Evolutionary conservation across 2,329 filamentous ascomycete species (phyloP), one percentile per base, ranked within the genome.

Genomic region (Helotiales sp.): DNA sequence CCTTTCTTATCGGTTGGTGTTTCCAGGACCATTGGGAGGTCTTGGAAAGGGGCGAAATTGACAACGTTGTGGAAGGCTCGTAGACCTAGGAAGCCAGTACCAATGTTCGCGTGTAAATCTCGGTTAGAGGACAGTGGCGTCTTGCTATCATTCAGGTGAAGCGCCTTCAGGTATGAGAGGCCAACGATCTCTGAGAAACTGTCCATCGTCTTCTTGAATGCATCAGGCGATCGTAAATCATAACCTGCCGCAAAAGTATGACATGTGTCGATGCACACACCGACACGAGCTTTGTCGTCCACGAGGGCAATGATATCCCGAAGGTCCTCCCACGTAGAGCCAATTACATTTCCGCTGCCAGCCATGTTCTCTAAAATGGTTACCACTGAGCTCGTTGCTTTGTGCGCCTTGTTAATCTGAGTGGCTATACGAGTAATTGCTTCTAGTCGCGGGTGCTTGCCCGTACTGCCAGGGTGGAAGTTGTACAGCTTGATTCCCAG

Each of bases 361-460:
- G 95, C 96, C 94, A 98, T 98, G 69, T 97, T 98, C 80, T 99
- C 96, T 3, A 99, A 82, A 0, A 98, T 86, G 0, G 94, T 96
- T 40, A 95, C 84, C 1, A 97, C 95, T 0, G 84, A 85, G 47
- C 83, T 85, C 0, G 92, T 97, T 65, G 90, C 92, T 63, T 85
- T 83, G 75, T 98, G 93, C 0, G 94, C 91, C 66, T 86, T 86
- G 77, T 97, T 97, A 59, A 99, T 85, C 74, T 94, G 91, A 49
- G 85, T 82, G 1, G 96, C 93, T 59, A 99, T 92, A 45, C 96
- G 88, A 15, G 80, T 83, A 65, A 97, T 90, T 3, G 94, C 94
- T 22, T 88, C 89, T 0, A 84, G 82, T 40, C 90, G 87, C 3
- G 86, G 83, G 37, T 86, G 86, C 55, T 90, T 89, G 65, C 91